Percentiles rank a stretch among this genome's conserved stretches.
Conservation (phyloP, 148 eudicot species). For the Chenopodium berlandieri region DNA sequence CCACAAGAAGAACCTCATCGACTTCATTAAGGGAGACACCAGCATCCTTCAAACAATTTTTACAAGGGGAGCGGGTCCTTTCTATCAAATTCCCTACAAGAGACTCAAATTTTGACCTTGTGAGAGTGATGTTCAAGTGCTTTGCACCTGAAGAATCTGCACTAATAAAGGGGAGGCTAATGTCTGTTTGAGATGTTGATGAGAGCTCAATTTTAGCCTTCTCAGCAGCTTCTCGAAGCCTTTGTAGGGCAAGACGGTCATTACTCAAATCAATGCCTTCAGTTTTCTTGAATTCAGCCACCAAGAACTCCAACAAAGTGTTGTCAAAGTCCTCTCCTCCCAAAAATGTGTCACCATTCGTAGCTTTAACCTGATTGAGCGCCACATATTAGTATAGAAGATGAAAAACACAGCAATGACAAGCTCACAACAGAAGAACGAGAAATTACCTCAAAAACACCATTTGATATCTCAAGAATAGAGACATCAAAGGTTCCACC, state of each 20-base stretch:
- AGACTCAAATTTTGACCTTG: conserved; percentile 87
- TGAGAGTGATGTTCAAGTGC: conserved; percentile 83
- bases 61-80: conserved; percentile 77
- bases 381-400: conserved; percentile 3
- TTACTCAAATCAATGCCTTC: conserved; percentile 67
- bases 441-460: conserved; percentile 85
- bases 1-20: conserved; percentile 92
- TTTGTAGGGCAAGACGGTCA: conserved; percentile 85
- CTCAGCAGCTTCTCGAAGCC: conserved; percentile 94
- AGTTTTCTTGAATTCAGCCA: conserved; percentile 72
- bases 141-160: conserved; percentile 93
- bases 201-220: conserved; percentile 95
- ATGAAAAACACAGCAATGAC: background rate
- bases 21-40: conserved; percentile 63
- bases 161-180: conserved; percentile 85
- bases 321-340: conserved; percentile 99
- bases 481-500: conserved; percentile 99
- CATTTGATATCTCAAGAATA: conserved; percentile 84
- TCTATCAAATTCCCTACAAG: conserved; percentile 78
- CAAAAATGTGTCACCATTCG: conserved; percentile 97
- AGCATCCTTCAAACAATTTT: conserved; percentile 90
- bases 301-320: conserved; percentile 71
- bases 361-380: conserved; percentile 75
- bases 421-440: background rate
- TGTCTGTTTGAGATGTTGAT: conserved; percentile 91